Base-by-base conservation (phyloP, 495 filamentous ascomycete genomes). In the Neurospora sp. region DNA sequence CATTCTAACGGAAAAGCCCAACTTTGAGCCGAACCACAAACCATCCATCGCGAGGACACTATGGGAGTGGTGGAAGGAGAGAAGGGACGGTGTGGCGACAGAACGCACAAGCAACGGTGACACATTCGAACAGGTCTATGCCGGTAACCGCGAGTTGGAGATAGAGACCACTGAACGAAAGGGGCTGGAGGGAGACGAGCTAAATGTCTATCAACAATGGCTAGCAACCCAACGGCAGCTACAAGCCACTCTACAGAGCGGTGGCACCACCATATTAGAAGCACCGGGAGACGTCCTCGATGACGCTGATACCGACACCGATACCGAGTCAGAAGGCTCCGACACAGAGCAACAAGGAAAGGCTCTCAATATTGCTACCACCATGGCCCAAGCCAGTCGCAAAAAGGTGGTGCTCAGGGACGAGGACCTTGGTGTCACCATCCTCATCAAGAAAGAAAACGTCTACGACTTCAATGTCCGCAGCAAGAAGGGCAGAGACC, bases 311-410 rank as follows among this genome's bases (percentile, higher is more conserved):
- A 91, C 90, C 2, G 88, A 90, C 68, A 92, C 92, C 14, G 93
- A 93, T 0, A 92, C 91, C 0, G 90, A 93, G 12, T 93, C 92
- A 0, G 96, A 97, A 71, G 93, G 94, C 72, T 94, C 93, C 0
- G 94, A 97, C 70, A 90, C 90, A 3, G 94, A 97, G 73, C 90
- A 94, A 69, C 96, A 99, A 80, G 96, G 96, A 39, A 93, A 94
- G 77, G 92, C 93, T 16, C 84, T 99, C 31, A 98, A 97, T 74
- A 90, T 93, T 18, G 93, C 94, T 1, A 89, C 93, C 3, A 92
- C 92, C 8, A 83, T 97, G 71, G 91, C 90, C 53, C 90, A 96
- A 80, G 89, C 92, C 35, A 91, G 89, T 76, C 87, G 93, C 71
- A 92, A 92, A 73, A 96, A 96, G 79, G 87, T 93, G 18, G 92